A percentile compares a stretch with the other conserved stretches of the same genome.
These are phyloP conservation scores for Cercospora sp. DNA, from an alignment of 2,329 filamentous ascomycete genomes.

Conservation along the genomic window DNA sequence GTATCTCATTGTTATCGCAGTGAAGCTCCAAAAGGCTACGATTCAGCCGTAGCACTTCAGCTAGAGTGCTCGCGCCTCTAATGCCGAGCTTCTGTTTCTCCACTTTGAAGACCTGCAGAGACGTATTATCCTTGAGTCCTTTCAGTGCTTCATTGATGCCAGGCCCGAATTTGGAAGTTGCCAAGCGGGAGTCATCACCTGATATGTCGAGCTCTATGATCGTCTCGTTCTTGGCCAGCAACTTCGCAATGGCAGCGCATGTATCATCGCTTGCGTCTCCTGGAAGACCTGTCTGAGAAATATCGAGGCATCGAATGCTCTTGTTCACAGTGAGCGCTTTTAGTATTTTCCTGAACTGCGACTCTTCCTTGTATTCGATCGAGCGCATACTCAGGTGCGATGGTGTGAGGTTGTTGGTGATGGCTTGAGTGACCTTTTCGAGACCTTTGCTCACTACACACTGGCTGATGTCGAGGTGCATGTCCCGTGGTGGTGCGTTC, in stretches of 20 bases:
- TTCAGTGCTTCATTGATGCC: constrained; percentile 66
- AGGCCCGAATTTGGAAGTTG: constrained; percentile 67
- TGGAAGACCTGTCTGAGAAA: constrained; percentile 69
- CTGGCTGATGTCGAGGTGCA: constrained; percentile 67
- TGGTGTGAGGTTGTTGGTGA: constrained; percentile 56
- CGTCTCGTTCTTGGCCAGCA: constrained; percentile 68
- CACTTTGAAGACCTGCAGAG: constrained; percentile 62
- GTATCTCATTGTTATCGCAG: constrained; percentile 71
- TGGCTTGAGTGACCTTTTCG: constrained; percentile 54
- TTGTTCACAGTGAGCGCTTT: constrained; percentile 63
- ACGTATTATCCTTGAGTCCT: constrained; percentile 64
- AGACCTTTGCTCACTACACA: constrained; percentile 58
- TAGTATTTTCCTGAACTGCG: constrained; percentile 63
- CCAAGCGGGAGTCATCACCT: constrained; percentile 69
- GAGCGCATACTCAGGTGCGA: constrained; percentile 65
- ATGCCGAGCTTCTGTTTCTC: constrained; percentile 68
- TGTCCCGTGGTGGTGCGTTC: constrained; percentile 48
- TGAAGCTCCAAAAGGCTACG: constrained; percentile 63
- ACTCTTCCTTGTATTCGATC: constrained; percentile 67
- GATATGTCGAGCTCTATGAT: constrained; percentile 68
- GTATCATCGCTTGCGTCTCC: constrained; percentile 68
- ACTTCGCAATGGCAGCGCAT: constrained; percentile 60
- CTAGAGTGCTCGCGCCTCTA: constrained; percentile 67
- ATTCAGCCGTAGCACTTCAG: constrained; percentile 67
- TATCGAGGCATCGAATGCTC: constrained; percentile 64